Evolutionary conservation across 1,139 yeast species (phyloP).

Genomic region (Tardiomyces depauwii): DNA sequence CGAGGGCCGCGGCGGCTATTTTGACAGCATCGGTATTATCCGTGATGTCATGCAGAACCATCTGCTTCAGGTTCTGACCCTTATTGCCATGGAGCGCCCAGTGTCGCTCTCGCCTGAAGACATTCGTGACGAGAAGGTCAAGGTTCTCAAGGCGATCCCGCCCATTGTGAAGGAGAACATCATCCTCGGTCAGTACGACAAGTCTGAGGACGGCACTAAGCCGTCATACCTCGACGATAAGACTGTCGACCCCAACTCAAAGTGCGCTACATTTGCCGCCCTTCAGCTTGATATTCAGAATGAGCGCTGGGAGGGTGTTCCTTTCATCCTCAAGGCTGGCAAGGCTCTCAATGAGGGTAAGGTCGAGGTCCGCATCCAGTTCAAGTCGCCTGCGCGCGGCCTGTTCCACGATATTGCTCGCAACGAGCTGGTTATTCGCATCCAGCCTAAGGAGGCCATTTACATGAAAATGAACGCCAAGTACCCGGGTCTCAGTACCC

Average conservation of each 20-base stretch:
- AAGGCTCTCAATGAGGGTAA: slow-evolving; percentile 83
- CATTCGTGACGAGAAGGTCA: slow-evolving; percentile 91
- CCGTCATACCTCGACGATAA: slow-evolving; percentile 91
- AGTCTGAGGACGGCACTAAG: slow-evolving; percentile 75
- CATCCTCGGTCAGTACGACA: slow-evolving; percentile 78
- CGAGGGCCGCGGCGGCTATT: slow-evolving; percentile 98
- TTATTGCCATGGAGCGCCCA: slow-evolving; percentile 94
- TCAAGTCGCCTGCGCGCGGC: slow-evolving; percentile 75
- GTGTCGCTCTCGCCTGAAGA: slow-evolving; percentile 83
- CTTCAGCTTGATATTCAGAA: slow-evolving; percentile 64
- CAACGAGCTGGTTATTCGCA: slow-evolving; percentile 85
- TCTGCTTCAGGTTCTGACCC: slow-evolving; percentile 79
- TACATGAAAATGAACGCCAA: slow-evolving; percentile 87
- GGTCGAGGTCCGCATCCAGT: slow-evolving; percentile 92
- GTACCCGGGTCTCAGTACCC: slow-evolving; percentile 81
- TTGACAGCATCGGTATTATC: slow-evolving; percentile 88
- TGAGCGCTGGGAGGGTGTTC: slow-evolving; percentile 98
- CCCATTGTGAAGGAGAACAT: slow-evolving; percentile 56
- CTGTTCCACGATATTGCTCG: slow-evolving; percentile 73
- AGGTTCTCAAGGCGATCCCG: slow-evolving; percentile 72
- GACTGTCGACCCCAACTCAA: slow-evolving; percentile 73
- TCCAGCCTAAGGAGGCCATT: slow-evolving; percentile 92
- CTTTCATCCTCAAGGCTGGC: slow-evolving; percentile 92
- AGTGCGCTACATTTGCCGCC: slow-evolving; percentile 90
- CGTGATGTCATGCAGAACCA: slow-evolving; percentile 99